Percentiles rank a stretch among this genome's conserved stretches.
These are phyloP conservation scores for Adansonia rubrostipa DNA, from an alignment of 441 rosid species.

Conservation along the genomic window DNA sequence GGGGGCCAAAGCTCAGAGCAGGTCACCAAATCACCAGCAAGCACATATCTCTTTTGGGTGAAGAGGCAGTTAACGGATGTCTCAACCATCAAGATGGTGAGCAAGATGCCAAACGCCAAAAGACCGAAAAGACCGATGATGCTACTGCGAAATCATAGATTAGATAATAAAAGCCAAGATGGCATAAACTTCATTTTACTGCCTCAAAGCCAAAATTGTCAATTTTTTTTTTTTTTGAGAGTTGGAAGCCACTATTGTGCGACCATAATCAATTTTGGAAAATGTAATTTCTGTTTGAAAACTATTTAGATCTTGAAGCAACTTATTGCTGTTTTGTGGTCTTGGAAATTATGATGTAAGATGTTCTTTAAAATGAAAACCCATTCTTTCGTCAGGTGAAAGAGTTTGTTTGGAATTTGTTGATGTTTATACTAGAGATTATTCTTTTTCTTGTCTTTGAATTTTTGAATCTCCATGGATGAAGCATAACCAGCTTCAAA, in stretches of 20 bases:
- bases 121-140: conserved; percentile 39
- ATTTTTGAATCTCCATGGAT: too few relatives aligned
- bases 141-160: conserved; percentile 31
- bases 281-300: neutral
- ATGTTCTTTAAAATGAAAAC: neutral
- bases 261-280: conserved; percentile 5
- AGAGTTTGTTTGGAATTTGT: neutral
- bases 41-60: conserved; percentile 90
- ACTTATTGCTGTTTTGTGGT: neutral
- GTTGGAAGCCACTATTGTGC: neutral
- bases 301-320: neutral
- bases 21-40: conserved; percentile 94
- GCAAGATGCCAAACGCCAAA: conserved; percentile 54
- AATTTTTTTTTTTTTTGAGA: too few relatives aligned
- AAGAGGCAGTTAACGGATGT: conserved; percentile 81
- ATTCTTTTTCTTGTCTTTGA: too few relatives aligned
- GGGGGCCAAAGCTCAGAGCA: conserved; percentile 98
- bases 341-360: conserved; percentile 24
- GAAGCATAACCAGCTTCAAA: too few relatives aligned
- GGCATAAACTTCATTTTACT: conserved; percentile 11
- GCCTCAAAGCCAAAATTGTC: neutral
- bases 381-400: neutral
- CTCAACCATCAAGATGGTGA: conserved; percentile 52
- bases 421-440: neutral
- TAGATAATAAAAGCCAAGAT: conserved; percentile 21